Evolutionary conservation across 306 rosid genomes (phyloP).

Genomic region (Trichosanthes cucumerina): DNA sequence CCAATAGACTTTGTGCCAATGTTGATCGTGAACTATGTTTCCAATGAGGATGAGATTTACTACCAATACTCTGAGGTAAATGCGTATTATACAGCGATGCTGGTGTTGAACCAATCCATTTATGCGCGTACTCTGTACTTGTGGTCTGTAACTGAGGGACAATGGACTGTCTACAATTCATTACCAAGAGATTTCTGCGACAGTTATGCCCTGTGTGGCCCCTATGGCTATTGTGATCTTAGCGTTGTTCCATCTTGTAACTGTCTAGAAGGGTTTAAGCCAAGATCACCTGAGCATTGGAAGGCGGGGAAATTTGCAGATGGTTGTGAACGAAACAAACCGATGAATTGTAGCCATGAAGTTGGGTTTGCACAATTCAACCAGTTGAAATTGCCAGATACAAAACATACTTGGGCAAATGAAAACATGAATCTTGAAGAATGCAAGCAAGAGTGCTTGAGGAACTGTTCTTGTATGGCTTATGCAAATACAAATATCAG

Average conservation of each 20-base stretch:
- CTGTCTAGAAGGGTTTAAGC: slow-evolving; percentile 37
- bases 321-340: slow-evolving; percentile 28
- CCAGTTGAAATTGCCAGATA: slow-evolving; percentile 40
- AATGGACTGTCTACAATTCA: slow-evolving; percentile 15
- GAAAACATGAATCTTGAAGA: slow-evolving; percentile 23
- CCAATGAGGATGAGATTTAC: slow-evolving; percentile 25
- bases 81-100: slow-evolving; percentile 5
- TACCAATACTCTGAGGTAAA: neutral
- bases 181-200: slow-evolving; percentile 33
- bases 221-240: slow-evolving; percentile 18
- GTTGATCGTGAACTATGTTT: neutral
- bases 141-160: slow-evolving; percentile 13
- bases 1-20: slow-evolving; percentile 2
- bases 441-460: slow-evolving; percentile 43
- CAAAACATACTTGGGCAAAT: slow-evolving; percentile 32
- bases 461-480: slow-evolving; percentile 54
- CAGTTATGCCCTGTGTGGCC: slow-evolving; percentile 28
- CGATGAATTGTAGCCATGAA: slow-evolving; percentile 18
- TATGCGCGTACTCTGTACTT: neutral
- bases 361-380: slow-evolving; percentile 23
- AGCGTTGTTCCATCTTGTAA: slow-evolving; percentile 18
- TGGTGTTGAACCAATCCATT: slow-evolving; percentile 22
- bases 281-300: slow-evolving; percentile 24
- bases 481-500: slow-evolving; percentile 47
- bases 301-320: neutral